Conservation (phyloP, 495 filamentous ascomycete species). For the Aspergillus egyptiacus region DNA sequence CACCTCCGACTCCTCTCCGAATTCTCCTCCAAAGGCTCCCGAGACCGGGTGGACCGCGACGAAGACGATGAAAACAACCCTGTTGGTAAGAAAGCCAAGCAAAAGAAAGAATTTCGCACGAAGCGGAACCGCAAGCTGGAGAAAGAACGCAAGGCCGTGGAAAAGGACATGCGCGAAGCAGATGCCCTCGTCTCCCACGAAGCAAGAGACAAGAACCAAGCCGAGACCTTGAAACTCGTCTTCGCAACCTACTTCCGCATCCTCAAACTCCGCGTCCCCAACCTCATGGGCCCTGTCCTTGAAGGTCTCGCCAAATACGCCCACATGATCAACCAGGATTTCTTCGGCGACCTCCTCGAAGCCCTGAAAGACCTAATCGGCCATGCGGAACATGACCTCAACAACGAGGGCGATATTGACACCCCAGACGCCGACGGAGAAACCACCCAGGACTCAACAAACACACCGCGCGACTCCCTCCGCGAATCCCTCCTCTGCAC, state of each 20-base stretch:
- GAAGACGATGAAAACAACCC: conserved; percentile 36
- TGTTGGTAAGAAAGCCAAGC: conserved; percentile 59
- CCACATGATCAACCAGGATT: conserved; percentile 95
- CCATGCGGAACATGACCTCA: conserved; percentile 48
- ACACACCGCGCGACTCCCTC: conserved; percentile 54
- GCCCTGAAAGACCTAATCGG: conserved; percentile 85
- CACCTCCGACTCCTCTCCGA: conserved; percentile 83
- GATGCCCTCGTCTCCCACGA: conserved; percentile 87
- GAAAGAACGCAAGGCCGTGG: conserved; percentile 76
- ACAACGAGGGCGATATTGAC: conserved; percentile 29
- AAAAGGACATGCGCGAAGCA: conserved; percentile 90
- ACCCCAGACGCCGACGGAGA: conserved; percentile 32
- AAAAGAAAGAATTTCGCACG: conserved; percentile 69
- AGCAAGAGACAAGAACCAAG: conserved; percentile 85
- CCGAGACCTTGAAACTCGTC: conserved; percentile 90
- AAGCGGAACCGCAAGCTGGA: conserved; percentile 68
- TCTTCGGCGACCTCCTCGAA: conserved; percentile 94
- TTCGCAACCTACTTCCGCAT: conserved; percentile 94
- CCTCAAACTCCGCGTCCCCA: conserved; percentile 65
- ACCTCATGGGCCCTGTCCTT: conserved; percentile 87
- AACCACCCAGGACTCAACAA: conserved; percentile 30
- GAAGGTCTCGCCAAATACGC: conserved; percentile 90
- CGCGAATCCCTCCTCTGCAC: conserved; percentile 91
- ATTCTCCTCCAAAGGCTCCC: conserved; percentile 75
- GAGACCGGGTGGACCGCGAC: conserved; percentile 60